phyloP scores from a whole-genome alignment of 768 basidiomycete genomes.

The Mycena indigotica region DNA sequence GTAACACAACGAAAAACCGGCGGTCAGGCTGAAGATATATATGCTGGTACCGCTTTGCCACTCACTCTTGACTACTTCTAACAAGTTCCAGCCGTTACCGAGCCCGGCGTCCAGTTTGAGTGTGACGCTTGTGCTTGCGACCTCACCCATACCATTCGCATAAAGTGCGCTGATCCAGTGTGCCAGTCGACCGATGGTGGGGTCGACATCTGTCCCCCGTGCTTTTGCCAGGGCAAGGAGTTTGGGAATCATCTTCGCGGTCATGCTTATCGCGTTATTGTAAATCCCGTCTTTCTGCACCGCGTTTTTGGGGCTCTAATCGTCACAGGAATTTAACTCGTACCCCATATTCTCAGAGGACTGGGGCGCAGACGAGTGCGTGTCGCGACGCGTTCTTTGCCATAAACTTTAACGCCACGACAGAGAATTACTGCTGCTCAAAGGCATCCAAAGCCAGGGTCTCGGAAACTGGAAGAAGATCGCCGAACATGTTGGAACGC shows the following conservation, averaged over 20 bases:
- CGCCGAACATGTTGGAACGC: conserved; percentile 90
- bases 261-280: conserved; percentile 92
- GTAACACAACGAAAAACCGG: background rate
- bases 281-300: conserved; percentile 37
- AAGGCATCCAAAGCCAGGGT: conserved; percentile 85
- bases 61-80: background rate
- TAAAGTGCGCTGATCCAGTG: conserved; percentile 87
- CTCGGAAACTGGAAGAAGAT: conserved; percentile 97
- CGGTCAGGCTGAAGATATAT: background rate
- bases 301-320: background rate
- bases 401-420: conserved; percentile 1
- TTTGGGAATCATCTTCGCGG: conserved; percentile 81
- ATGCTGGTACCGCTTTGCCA: background rate
- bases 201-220: conserved; percentile 89
- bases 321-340: conserved; percentile 83
- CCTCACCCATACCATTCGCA: conserved; percentile 93
- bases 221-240: conserved; percentile 92
- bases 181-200: conserved; percentile 65
- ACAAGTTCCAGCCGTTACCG: conserved; percentile 60
- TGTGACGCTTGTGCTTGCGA: conserved; percentile 86
- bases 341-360: conserved; percentile 94
- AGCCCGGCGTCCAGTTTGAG: conserved; percentile 80
- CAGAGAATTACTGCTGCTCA: conserved; percentile 87
- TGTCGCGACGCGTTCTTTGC: conserved; percentile 10
- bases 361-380: conserved; percentile 98